A percentile compares a stretch with the other conserved stretches of the same genome.
phyloP scores from a whole-genome alignment of 495 filamentous ascomycete species.

The Sordaria brevicollis region DNA sequence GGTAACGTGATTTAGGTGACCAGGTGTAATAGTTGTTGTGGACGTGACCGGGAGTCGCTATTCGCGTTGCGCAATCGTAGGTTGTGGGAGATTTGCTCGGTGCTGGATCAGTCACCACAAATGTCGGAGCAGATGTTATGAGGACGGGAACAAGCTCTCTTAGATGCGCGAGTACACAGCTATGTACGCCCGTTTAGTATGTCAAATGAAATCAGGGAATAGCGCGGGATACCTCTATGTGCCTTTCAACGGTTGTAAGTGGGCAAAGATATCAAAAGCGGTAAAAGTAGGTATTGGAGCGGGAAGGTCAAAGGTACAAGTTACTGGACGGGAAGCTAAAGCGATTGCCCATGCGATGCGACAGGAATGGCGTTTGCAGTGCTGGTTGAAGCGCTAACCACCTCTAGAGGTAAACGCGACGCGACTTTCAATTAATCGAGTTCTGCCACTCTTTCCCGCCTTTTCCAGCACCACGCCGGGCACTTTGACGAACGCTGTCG shows the following conservation, averaged over 20 bases:
- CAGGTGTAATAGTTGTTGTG: neutral
- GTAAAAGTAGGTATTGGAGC: neutral
- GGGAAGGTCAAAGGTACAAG: neutral
- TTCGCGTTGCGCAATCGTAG: neutral
- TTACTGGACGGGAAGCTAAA: no score
- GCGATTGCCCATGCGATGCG: neutral
- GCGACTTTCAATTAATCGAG: constrained; percentile 16
- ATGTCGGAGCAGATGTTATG: neutral
- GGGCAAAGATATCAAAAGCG: neutral
- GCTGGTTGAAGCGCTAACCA: neutral
- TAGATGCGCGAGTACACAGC: neutral
- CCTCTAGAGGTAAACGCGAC: constrained; percentile 9
- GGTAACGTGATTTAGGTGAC: neutral
- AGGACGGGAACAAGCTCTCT: neutral
- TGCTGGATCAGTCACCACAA: neutral
- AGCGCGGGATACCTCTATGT: neutral
- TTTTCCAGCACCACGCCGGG: neutral
- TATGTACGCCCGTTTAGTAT: neutral
- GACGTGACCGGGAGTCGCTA: neutral
- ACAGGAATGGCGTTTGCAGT: neutral
- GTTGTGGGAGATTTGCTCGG: neutral
- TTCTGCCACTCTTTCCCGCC: neutral
- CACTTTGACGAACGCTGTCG: neutral
- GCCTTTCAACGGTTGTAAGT: neutral
- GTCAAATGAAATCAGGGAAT: neutral